Base-by-base conservation (phyloP, 495 filamentous ascomycete species). In the Pyrenula aspistea region DNA sequence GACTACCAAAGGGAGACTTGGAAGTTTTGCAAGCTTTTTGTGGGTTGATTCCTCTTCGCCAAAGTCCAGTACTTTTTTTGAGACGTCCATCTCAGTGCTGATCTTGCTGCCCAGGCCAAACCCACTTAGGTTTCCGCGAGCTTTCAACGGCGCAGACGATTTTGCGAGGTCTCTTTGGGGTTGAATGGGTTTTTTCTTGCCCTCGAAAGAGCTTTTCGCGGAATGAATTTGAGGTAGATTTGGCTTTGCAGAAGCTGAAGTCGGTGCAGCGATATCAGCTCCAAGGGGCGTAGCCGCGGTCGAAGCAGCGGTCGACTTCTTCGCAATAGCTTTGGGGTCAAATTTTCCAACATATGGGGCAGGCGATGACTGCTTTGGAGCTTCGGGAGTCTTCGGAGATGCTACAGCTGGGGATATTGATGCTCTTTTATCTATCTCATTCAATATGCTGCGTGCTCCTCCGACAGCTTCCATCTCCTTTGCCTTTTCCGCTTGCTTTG, bases 11-110 rank as follows among this genome's bases (percentile, higher is more conserved):
- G 85, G 81, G 53, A 84, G 82, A 58, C 85, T 88, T 53, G 89
- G 91, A 57, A 93, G 82, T 71, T 85, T 88, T 76, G 90, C 88
- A 57, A 94, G 77, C 69, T 94, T 95, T 63, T 89, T 89, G 59
- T 87, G 82, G 2, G 84, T 85, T 47, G 81, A 82, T 60, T 94
- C 89, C 63, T 96, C 91, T 63, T 96, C 91, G 53, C 84, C 90
- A 61, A 97, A 86, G 55, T 88, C 87, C 23, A 95, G 71, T 58
- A 83, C 85, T 24, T 82, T 83, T 65, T 88, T 91, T 0, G 78
- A 64, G 59, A 87, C 89, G 15, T 91, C 89, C 12, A 69, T 60
- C 55, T 89, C 87, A 53, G 74, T 68, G 20, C 66, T 62, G 50
- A 73, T 73, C 61, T 84, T 86, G 51, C 79, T 83, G 58, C 83